These are phyloP conservation scores for Falciphora oryzae DNA, from an alignment of 2,329 filamentous ascomycete genomes.

Conservation along the genomic window DNA sequence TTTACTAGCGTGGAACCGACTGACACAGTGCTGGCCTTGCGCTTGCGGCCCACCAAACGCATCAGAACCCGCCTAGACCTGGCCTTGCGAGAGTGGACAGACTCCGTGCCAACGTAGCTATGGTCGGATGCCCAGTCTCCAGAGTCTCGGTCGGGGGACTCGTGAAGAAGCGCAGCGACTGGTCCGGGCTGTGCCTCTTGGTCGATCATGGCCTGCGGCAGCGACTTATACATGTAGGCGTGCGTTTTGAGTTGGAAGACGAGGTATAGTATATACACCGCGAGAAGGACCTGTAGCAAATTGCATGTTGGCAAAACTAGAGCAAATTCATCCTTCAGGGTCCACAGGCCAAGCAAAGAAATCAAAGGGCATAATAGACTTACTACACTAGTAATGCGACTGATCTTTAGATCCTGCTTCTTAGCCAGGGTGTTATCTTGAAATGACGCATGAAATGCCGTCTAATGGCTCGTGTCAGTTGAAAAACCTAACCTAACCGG, in stretches of 20 bases:
- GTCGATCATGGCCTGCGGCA: conserved; percentile 86
- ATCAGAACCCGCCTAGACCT: conserved; percentile 71
- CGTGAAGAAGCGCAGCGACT: conserved; percentile 74
- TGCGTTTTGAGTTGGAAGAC: conserved; percentile 91
- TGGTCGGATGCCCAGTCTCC: background rate
- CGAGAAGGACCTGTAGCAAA: conserved; percentile 55
- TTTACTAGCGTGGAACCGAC: background rate
- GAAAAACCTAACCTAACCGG: background rate
- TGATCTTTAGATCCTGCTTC: conserved; percentile 70
- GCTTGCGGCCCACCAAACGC: conserved; percentile 65
- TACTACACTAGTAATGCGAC: conserved; percentile 82
- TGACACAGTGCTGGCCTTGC: conserved; percentile 72
- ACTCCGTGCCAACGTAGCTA: conserved; percentile 32
- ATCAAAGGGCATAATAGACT: conserved; percentile 23
- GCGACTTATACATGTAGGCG: conserved; percentile 86
- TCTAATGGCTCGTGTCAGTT: conserved; percentile 37
- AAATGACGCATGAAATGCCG: conserved; percentile 89
- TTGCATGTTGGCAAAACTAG: background rate
- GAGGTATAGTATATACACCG: conserved; percentile 80
- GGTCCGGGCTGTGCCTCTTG: conserved; percentile 85
- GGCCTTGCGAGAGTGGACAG: conserved; percentile 53
- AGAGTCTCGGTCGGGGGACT: conserved; percentile 34
- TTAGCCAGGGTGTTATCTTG: conserved; percentile 57
- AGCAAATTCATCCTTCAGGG: background rate
- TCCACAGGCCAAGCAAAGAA: background rate